Evolutionary conservation across 2,329 filamentous ascomycete species (phyloP), one percentile per base, ranked within the genome.

Genomic region (Sporothrix dimorphospora): DNA sequence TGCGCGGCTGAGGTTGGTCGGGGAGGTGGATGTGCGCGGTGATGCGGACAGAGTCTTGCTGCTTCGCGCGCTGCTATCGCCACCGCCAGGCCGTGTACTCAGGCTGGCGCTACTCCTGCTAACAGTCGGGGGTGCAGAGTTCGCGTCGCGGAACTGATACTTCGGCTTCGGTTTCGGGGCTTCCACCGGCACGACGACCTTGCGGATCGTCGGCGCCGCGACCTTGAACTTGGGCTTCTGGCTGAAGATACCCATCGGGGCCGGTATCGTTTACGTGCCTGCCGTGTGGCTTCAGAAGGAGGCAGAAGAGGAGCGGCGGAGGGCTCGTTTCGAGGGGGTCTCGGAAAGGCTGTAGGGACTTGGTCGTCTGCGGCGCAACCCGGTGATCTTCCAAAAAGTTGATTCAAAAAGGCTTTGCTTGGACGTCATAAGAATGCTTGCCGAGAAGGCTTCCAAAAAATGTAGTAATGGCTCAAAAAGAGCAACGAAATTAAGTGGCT

Each of bases 181-280:
- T 77, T 82, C 82, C 77, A 87, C 81, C 70, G 82, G 80, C 72
- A 87, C 85, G 75, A 84, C 85, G 78, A 88, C 85, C 76, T 86
- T 84, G 73, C 85, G 84, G 76, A 87, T 83, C 73, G 82, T 83
- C 72, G 84, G 83, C 70, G 83, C 81, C 74, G 85, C 83, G 75
- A 83, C 80, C 79, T 87, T 87, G 80, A 86, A 84, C 77, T 86
- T 88, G 74, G 81, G 79, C 72, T 83, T 83, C 72, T 82, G 78
- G 75, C 80, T 80, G 72, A 84, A 80, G 73, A 84, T 81, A 63
- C 81, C 81, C 82, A 84, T 84, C 34, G 30, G 40, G 34, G 21
- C 21, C 27, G 40, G 40, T 40, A 45, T 11, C 21, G 14, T 6
- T 6, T 27, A 21, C 34, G 12, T 16, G 6, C 8, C 11, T 45